Percentiles rank a stretch among this genome's conserved stretches.
Evolutionary conservation across 768 basidiomycete species (phyloP).

Genomic region (Guyanaporus albipodus): DNA sequence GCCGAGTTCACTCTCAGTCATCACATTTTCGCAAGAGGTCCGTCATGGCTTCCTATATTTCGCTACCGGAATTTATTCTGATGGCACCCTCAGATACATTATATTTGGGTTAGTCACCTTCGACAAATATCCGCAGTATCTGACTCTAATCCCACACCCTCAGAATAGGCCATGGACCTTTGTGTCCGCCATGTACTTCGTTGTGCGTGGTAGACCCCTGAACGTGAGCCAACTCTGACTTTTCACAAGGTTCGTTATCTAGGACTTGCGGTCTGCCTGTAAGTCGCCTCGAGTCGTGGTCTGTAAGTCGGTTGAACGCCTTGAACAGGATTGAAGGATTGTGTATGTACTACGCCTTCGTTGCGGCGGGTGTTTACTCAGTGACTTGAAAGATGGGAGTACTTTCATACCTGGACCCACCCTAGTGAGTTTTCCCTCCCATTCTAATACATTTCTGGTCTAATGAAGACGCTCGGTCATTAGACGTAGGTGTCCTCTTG

Average conservation of each 20-base stretch:
- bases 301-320: too few relatives aligned
- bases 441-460: too few relatives aligned
- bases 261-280: background rate
- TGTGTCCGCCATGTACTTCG: background rate
- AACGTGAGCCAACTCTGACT: background rate
- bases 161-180: background rate
- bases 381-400: background rate
- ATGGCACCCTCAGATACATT: background rate
- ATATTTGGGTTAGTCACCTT: background rate
- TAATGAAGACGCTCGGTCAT: too few relatives aligned
- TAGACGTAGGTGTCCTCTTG: background rate
- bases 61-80: background rate
- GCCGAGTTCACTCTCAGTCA: background rate
- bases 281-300: background rate
- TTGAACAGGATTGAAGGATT: background rate
- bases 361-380: background rate
- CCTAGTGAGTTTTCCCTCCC: background rate
- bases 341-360: background rate
- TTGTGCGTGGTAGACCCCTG: background rate
- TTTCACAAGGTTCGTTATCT: background rate
- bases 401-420: background rate
- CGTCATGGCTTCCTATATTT: background rate
- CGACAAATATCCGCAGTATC: too few relatives aligned
- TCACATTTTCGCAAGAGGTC: background rate
- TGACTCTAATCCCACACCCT: too few relatives aligned